Percentiles rank a stretch among this genome's conserved stretches.
Evolutionary conservation across 2,329 filamentous ascomycete genomes (phyloP).

Genomic region (Penicillium digitatum): DNA sequence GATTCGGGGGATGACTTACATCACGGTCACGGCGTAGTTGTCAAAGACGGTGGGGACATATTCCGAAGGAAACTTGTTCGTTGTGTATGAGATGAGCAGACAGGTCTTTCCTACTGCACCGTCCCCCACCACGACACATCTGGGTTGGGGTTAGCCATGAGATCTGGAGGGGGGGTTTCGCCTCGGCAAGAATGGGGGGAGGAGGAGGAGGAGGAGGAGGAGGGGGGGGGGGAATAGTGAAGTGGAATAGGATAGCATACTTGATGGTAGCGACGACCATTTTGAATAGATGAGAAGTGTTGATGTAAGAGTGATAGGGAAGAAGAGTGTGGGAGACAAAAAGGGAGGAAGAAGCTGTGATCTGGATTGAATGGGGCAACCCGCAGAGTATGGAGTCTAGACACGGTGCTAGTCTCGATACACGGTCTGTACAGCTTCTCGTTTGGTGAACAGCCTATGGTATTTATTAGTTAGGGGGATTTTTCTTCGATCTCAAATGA

Average conservation of each 20-base stretch:
- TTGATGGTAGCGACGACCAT: slow-evolving; percentile 64
- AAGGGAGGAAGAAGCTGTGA: slow-evolving; percentile 28
- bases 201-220: too few relatives aligned
- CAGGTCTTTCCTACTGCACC: slow-evolving; percentile 99
- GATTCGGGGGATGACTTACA: slow-evolving; percentile 61
- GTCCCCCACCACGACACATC: slow-evolving; percentile 98
- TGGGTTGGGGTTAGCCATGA: slow-evolving; percentile 37
- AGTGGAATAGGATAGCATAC: slow-evolving; percentile 41
- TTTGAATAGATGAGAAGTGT: slow-evolving; percentile 24
- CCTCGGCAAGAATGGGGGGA: too few relatives aligned
- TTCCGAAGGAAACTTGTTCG: slow-evolving; percentile 99
- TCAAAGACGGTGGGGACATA: slow-evolving; percentile 99
- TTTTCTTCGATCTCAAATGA: not conserved
- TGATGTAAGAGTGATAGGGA: slow-evolving; percentile 2
- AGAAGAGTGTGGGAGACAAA: slow-evolving; percentile 26
- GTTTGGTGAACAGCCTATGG: not conserved
- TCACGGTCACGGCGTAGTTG: slow-evolving; percentile 99
- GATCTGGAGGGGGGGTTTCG: slow-evolving; percentile 6
- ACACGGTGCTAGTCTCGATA: slow-evolving; percentile 10
- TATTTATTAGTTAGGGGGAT: not conserved
- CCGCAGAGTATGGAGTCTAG: slow-evolving; percentile 24
- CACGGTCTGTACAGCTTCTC: slow-evolving; percentile 8
- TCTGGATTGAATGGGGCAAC: slow-evolving; percentile 27
- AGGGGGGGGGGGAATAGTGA: slow-evolving; percentile 1
- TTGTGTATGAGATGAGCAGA: slow-evolving; percentile 97